Evolutionary conservation across 768 basidiomycete species (phyloP), one percentile per base, ranked within the genome.

Genomic region (Russula griseocarnosa): DNA sequence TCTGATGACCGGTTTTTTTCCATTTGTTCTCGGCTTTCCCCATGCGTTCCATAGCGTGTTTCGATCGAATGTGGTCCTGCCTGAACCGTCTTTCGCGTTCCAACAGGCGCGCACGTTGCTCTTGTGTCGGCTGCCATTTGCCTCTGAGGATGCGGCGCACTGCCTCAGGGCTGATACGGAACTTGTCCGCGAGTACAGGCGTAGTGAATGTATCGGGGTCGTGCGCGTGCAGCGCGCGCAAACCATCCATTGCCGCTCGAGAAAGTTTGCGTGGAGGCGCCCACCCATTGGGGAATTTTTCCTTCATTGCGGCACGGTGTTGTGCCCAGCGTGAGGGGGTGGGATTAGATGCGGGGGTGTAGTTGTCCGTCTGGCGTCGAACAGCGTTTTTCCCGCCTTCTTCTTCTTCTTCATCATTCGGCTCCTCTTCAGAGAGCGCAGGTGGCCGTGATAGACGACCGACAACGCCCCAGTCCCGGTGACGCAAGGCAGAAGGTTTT

Each of bases 181-280:
- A 85, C 67, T 75, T 75, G 47, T 78, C 69, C 6, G 81, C 76
- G 6, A 85, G 76, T 3, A 74, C 69, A 8, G 75, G 74, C 11
- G 78, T 78, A 18, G 74, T 73, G 71, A 77, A 82, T 46, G 62
- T 72, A 8, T 70, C 73, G 0, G 82, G 81, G 63, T 84, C 78
- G 52, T 74, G 65, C 10, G 67, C 59, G 62, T 83, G 78, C 51
- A 84, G 70, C 14, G 73, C 69, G 14, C 79, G 77, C 38, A 85
- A 61, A 30, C 78, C 77, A 46, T 78, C 78, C 82, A 85, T 84
- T 5, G 81, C 82, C 14, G 80, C 77, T 40, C 80, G 75, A 3
- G 80, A 79, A 38, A 85, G 71, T 66, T 80, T 81, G 67, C 79
- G 80, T 28, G 81, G 81, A 1, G 84, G 84, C 24, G 73, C 71